Conservation (phyloP, 1,284 basidiomycete species). For the Microbotryomycetes sp. region DNA sequence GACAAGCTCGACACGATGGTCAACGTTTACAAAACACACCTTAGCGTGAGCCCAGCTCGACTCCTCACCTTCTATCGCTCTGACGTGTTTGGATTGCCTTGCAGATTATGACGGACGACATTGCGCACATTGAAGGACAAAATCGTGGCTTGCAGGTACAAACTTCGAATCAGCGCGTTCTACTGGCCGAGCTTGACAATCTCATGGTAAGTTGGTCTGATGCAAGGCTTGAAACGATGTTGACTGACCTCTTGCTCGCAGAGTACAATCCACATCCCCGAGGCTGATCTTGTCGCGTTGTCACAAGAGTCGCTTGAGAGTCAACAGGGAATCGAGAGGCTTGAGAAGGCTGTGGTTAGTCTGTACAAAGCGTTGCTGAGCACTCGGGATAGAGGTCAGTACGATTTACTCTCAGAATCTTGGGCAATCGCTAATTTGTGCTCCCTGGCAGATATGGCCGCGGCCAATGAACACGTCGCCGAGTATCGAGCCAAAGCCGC, state of each 20-base stretch:
- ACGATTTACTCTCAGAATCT: background rate
- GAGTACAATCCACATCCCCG: conserved; percentile 89
- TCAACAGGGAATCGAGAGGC: conserved; percentile 60
- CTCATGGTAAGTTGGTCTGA: conserved; percentile 60
- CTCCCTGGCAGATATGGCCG: conserved; percentile 71
- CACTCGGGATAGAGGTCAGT: conserved; percentile 70
- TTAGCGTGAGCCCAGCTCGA: conserved; percentile 60
- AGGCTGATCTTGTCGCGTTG: conserved; percentile 64
- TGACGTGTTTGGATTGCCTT: background rate
- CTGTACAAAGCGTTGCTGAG: conserved; percentile 95
- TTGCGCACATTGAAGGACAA: conserved; percentile 90
- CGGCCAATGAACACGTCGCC: conserved; percentile 74
- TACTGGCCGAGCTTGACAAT: conserved; percentile 74
- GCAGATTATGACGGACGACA: conserved; percentile 88
- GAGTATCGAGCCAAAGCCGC: conserved; percentile 81
- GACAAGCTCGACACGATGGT: conserved; percentile 50
- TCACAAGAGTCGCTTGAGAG: conserved; percentile 81
- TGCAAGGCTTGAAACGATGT: conserved; percentile 1
- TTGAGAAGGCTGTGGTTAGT: conserved; percentile 76
- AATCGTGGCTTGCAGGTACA: conserved; percentile 96
- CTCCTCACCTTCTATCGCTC: background rate
- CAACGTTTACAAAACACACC: conserved; percentile 84
- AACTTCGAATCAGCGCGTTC: conserved; percentile 84
- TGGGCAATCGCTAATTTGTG: background rate
- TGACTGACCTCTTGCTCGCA: conserved; percentile 41